These are phyloP conservation scores for Cardamine chenopodiifolia DNA, from an alignment of 345 rosid genomes.

Conservation along the genomic window DNA sequence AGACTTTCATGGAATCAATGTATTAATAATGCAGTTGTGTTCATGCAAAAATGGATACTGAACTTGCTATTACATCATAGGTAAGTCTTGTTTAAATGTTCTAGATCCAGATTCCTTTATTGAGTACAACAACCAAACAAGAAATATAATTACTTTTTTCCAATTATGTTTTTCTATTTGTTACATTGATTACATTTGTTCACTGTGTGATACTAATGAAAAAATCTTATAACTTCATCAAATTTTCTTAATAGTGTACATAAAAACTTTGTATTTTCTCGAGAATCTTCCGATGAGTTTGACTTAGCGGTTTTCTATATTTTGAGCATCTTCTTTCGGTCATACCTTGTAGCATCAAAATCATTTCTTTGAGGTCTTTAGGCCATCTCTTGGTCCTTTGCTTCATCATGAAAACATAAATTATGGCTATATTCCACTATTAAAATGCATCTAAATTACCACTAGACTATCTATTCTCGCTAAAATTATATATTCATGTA, in stretches of 20 bases:
- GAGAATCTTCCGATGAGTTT: not conserved
- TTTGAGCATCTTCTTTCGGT: slow-evolving; percentile 1
- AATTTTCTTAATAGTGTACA: not conserved
- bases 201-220: not conserved
- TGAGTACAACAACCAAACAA: not conserved
- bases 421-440: not conserved
- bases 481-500: too few species aligned
- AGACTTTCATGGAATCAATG: not conserved
- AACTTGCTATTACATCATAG: not conserved
- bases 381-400: not conserved
- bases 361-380: not conserved
- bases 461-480: too few species aligned
- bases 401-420: not conserved
- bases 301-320: not conserved
- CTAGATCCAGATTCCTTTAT: not conserved
- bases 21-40: slow-evolving; percentile 5
- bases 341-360: not conserved
- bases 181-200: slow-evolving; percentile 2
- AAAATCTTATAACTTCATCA: not conserved
- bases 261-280: not conserved
- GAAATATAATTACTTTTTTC: not conserved
- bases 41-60: not conserved
- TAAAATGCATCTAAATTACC: too few species aligned
- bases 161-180: not conserved
- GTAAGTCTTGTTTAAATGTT: not conserved